Percentiles rank a stretch among this genome's conserved stretches.
Evolutionary conservation across 305 asterid genomes (phyloP).

Genomic region (Rubia tinctorum): DNA sequence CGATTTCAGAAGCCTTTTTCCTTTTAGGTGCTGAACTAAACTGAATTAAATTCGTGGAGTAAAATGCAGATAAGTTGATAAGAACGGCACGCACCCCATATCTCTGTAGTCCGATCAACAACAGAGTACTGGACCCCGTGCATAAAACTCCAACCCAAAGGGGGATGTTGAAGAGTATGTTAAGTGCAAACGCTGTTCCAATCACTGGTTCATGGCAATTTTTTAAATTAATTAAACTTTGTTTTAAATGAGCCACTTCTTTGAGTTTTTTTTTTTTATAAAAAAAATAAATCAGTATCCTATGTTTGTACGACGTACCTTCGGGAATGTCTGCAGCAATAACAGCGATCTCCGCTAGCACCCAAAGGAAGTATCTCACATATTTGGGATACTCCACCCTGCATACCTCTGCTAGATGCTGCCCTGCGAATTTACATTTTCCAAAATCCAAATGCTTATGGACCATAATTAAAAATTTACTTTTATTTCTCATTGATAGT

Average conservation of each 20-base stretch:
- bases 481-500: too few relatives aligned
- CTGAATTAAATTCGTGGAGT: too few relatives aligned
- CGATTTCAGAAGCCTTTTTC: too few relatives aligned
- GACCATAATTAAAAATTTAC: too few relatives aligned
- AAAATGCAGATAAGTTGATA: too few relatives aligned
- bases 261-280: too few relatives aligned
- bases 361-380: conserved; percentile 75
- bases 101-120: conserved; percentile 74
- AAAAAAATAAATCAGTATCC: too few relatives aligned
- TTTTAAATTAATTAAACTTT: neutral
- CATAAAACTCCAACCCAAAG: conserved; percentile 87
- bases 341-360: conserved; percentile 83
- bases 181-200: conserved; percentile 90
- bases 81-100: conserved; percentile 56
- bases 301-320: conserved; percentile 36
- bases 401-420: conserved; percentile 77
- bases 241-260: neutral
- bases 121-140: conserved; percentile 85
- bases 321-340: conserved; percentile 98
- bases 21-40: too few relatives aligned
- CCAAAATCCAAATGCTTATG: neutral
- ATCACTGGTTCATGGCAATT: conserved; percentile 41
- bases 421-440: conserved; percentile 34
- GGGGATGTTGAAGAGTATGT: conserved; percentile 70
- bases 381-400: conserved; percentile 70